Evolutionary conservation across 78 protist species (phyloP).

Genomic region (Emiliania huxleyi): DNA sequence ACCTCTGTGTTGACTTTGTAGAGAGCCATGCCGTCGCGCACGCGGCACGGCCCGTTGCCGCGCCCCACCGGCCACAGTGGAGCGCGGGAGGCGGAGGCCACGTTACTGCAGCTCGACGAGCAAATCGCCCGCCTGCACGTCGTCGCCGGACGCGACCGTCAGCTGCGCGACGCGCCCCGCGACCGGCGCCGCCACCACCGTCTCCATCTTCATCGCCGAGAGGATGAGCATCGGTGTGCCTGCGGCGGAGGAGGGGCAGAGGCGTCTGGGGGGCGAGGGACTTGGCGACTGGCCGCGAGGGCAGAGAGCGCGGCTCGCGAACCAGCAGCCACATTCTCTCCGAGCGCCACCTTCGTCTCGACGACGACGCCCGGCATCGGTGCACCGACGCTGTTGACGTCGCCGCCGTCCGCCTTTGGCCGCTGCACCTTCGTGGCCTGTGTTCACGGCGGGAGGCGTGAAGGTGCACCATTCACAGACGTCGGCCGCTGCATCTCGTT

Average conservation of each 20-base stretch:
- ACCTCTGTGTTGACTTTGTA: no score
- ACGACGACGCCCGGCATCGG: slow-evolving; percentile 77
- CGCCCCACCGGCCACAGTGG: no score
- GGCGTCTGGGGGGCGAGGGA: no score
- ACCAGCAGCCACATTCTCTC: not conserved
- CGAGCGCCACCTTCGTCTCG: not conserved
- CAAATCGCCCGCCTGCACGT: not conserved
- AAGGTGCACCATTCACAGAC: no score
- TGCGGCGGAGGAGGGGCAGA: no score
- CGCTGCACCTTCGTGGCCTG: not conserved
- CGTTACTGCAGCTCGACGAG: not conserved
- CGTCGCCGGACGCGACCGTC: not conserved
- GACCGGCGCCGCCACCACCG: slow-evolving; percentile 42
- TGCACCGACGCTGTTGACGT: slow-evolving; percentile 54
- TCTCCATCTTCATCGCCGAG: slow-evolving; percentile 62
- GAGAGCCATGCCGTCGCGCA: no score
- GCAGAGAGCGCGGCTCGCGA: no score
- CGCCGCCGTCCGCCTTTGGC: slow-evolving; percentile 29
- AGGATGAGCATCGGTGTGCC: slow-evolving; percentile 1
- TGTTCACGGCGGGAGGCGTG: no score
- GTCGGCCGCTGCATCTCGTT: not conserved
- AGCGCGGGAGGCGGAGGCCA: no score
- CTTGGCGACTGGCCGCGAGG: no score
- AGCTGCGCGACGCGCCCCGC: not conserved
- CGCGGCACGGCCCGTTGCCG: no score